Evolutionary conservation across 2,329 filamentous ascomycete genomes (phyloP).

Genomic region (Alternaria sp.): DNA sequence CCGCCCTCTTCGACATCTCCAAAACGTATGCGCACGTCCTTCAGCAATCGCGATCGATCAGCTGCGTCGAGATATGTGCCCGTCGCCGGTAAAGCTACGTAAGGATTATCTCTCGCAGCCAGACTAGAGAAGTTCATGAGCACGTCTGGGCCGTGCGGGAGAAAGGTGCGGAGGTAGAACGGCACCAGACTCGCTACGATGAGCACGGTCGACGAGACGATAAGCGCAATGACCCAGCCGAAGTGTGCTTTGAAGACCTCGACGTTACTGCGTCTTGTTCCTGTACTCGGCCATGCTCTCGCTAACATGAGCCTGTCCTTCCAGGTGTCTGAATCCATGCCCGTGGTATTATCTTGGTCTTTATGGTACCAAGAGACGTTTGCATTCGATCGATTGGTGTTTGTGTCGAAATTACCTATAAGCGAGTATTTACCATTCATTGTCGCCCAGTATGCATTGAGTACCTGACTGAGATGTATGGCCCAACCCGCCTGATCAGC

Average conservation of each 20-base stretch:
- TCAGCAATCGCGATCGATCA: not conserved
- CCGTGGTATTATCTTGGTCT: not conserved
- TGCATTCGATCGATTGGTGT: not conserved
- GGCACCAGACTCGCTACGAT: not conserved
- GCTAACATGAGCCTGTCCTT: no score
- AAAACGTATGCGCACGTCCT: not conserved
- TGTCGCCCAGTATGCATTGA: not conserved
- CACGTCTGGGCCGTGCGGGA: not conserved
- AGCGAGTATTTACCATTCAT: not conserved
- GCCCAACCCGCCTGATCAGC: no score
- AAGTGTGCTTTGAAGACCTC: not conserved
- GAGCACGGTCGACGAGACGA: fast-evolving
- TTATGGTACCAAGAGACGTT: not conserved
- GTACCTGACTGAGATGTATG: not conserved
- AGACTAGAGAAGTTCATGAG: not conserved
- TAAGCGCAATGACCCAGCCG: not conserved
- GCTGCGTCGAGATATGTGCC: not conserved
- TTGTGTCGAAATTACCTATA: not conserved
- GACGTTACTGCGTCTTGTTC: not conserved
- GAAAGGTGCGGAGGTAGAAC: not conserved
- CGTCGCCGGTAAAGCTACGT: not conserved
- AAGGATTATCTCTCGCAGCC: not conserved
- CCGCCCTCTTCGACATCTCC: fast-evolving
- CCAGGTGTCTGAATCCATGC: no score
- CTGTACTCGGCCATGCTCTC: not conserved